Conservation (phyloP, 2,329 filamentous ascomycete genomes). For the Atkinsonella hypoxylon region DNA sequence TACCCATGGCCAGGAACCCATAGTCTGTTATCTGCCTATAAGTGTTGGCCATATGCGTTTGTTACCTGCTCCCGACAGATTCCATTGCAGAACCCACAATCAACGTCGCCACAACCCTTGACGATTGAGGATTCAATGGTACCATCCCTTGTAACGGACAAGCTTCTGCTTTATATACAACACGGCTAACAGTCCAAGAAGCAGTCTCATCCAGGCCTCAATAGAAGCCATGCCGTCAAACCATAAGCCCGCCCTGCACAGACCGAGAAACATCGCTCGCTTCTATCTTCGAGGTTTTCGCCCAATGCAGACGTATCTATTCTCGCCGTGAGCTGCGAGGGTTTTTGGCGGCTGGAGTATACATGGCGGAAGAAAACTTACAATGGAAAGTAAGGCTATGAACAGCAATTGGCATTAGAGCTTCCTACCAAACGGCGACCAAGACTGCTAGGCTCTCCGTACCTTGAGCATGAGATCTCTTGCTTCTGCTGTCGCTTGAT, state of each 20-base stretch:
- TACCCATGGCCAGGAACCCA: background rate
- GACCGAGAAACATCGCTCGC: background rate
- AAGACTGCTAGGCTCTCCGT: background rate
- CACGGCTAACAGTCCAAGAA: no score
- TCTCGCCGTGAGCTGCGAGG: slow-evolving; percentile 1
- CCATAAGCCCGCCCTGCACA: background rate
- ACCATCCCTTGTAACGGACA: no score
- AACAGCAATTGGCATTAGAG: background rate
- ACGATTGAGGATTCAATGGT: no score
- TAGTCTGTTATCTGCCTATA: background rate
- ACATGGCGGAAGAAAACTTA: slow-evolving; percentile 24
- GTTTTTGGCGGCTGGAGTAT: background rate
- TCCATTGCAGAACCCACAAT: background rate
- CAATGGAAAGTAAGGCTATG: slow-evolving; percentile 49
- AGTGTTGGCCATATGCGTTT: slow-evolving; percentile 1
- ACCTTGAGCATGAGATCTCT: slow-evolving; percentile 45
- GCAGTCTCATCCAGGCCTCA: background rate
- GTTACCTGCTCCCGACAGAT: background rate
- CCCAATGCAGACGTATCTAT: slow-evolving; percentile 51
- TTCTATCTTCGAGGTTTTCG: slow-evolving; percentile 33
- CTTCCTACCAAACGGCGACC: background rate
- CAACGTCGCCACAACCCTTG: no score
- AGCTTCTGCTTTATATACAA: no score
- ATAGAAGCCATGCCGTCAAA: background rate
- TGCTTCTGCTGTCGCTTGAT: slow-evolving; percentile 42